Percentiles rank a stretch among this genome's conserved stretches.
Conservation (phyloP, 805 yeast genomes). For the Hemisphaericaspora nanyangensis region DNA sequence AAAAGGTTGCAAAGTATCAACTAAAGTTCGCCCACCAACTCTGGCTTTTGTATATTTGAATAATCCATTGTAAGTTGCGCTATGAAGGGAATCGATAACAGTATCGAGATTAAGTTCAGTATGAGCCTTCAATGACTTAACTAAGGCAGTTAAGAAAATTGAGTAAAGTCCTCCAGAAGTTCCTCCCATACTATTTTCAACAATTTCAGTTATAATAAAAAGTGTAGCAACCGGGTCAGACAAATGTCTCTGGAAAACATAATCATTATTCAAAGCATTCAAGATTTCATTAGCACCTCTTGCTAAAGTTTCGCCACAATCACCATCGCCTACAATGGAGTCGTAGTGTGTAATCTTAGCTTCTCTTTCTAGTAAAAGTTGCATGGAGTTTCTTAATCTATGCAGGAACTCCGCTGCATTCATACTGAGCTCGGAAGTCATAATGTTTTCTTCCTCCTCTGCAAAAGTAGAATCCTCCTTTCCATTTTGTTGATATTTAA, state of each 20-base stretch:
- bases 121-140: slow-evolving; percentile 38
- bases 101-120: slow-evolving; percentile 32
- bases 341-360: slow-evolving; percentile 83
- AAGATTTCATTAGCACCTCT: slow-evolving; percentile 76
- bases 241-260: slow-evolving; percentile 23
- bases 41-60: slow-evolving; percentile 88
- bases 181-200: slow-evolving; percentile 95
- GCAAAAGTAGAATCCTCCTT: slow-evolving; percentile 26
- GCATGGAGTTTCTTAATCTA: slow-evolving; percentile 44
- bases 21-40: slow-evolving; percentile 80
- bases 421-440: slow-evolving; percentile 26
- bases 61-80: slow-evolving; percentile 64
- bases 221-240: slow-evolving; percentile 55
- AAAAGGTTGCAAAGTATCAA: slow-evolving; percentile 88
- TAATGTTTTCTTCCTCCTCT: slow-evolving; percentile 17
- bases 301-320: slow-evolving; percentile 89
- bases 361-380: slow-evolving; percentile 42
- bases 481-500: slow-evolving; percentile 8
- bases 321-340: slow-evolving; percentile 93
- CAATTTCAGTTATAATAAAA: slow-evolving; percentile 72
- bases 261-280: slow-evolving; percentile 41
- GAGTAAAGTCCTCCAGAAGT: slow-evolving; percentile 94
- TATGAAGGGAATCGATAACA: slow-evolving; percentile 47
- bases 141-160: slow-evolving; percentile 75
- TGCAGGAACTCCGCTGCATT: slow-evolving; percentile 45